Evolutionary conservation across 1,284 basidiomycete genomes (phyloP).

Genomic region (Heterobasidion occidentale): DNA sequence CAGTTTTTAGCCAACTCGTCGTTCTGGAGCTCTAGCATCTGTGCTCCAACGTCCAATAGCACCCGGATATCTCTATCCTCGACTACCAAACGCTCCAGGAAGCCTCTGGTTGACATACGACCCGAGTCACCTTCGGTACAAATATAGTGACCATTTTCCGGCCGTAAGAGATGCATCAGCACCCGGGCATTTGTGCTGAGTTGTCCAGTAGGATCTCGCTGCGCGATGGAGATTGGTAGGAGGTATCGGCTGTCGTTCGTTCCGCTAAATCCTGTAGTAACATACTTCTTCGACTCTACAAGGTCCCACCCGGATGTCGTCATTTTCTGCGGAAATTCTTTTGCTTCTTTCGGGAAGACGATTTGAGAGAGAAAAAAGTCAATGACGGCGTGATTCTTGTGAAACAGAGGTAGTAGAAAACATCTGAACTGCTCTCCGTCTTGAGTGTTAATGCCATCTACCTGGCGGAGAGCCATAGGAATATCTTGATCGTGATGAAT

Average conservation of each 20-base stretch:
- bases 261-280: constrained; percentile 48
- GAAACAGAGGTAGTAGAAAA: neutral
- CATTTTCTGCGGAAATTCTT: constrained; percentile 40
- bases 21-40: constrained; percentile 45
- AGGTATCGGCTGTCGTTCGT: constrained; percentile 47
- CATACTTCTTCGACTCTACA: constrained; percentile 26
- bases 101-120: constrained; percentile 17
- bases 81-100: constrained; percentile 25
- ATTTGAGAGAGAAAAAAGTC: constrained; percentile 24
- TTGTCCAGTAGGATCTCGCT: constrained; percentile 34
- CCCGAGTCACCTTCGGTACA: constrained; percentile 13
- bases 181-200: constrained; percentile 42
- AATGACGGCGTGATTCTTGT: neutral
- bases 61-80: constrained; percentile 32
- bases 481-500: neutral
- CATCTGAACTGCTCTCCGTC: neutral
- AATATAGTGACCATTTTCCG: constrained; percentile 33
- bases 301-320: constrained; percentile 48
- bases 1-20: constrained; percentile 30
- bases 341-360: constrained; percentile 42
- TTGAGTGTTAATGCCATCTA: neutral
- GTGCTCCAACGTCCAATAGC: constrained; percentile 49
- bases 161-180: constrained; percentile 31
- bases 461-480: neutral
- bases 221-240: constrained; percentile 36